Conservation (phyloP, 805 yeast genomes). For the Sugiyamaella americana region DNA sequence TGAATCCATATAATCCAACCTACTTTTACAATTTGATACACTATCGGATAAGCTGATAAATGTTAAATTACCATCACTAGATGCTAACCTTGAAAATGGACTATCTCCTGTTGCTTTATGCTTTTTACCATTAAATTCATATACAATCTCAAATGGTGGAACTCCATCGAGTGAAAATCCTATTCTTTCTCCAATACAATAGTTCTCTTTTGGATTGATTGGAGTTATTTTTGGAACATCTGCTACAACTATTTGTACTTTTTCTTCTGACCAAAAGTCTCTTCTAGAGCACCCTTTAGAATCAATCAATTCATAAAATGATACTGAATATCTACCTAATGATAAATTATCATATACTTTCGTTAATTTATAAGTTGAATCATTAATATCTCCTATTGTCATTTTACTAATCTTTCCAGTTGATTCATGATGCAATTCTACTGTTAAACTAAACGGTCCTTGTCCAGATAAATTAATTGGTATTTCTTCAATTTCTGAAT, state of each 20-base stretch:
- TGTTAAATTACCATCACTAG: conserved; percentile 70
- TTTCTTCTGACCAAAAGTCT: conserved; percentile 38
- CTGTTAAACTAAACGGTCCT: conserved; percentile 55
- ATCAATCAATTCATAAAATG: conserved; percentile 56
- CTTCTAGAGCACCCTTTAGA: conserved; percentile 60
- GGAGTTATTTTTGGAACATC: conserved; percentile 66
- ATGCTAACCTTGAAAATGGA: conserved; percentile 63
- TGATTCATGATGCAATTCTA: conserved; percentile 54
- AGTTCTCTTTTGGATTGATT: conserved; percentile 41
- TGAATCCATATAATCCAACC: conserved; percentile 27
- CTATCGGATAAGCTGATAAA: conserved; percentile 69
- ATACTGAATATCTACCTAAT: conserved; percentile 65
- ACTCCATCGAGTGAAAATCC: conserved; percentile 69
- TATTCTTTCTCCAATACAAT: conserved; percentile 91
- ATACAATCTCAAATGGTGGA: conserved; percentile 72
- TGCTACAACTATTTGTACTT: conserved; percentile 54
- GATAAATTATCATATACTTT: conserved; percentile 43
- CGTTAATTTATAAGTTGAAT: conserved; percentile 33
- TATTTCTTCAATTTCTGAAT: conserved; percentile 39
- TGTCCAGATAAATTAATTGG: conserved; percentile 51
- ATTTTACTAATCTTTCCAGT: conserved; percentile 48
- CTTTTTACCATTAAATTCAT: conserved; percentile 59
- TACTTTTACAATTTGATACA: conserved; percentile 55
- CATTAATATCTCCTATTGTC: conserved; percentile 39
- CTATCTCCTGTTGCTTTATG: conserved; percentile 49